Evolutionary conservation across 1,139 yeast species (phyloP).

Genomic region (Trichomonascaceae sp.): DNA sequence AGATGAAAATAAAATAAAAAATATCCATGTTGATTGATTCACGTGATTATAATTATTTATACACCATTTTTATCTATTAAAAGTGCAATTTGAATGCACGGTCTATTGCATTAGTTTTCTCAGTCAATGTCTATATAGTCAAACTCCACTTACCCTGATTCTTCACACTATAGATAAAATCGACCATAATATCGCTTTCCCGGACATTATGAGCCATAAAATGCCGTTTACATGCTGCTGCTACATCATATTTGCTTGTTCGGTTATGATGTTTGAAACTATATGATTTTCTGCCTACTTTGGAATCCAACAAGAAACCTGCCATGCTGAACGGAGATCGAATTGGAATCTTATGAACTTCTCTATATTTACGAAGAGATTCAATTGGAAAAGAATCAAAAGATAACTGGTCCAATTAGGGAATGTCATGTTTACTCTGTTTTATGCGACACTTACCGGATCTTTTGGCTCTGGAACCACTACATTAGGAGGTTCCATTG

Average conservation of each 20-base stretch:
- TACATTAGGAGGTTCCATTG: constrained; percentile 1
- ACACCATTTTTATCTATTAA: neutral
- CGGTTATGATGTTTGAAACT: constrained; percentile 40
- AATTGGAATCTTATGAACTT: constrained; percentile 41
- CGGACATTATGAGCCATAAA: constrained; percentile 55
- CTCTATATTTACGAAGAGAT: constrained; percentile 53
- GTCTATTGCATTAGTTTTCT: constrained; percentile 15
- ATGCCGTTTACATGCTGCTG: constrained; percentile 54
- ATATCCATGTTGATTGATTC: no score
- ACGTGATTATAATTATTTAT: no score
- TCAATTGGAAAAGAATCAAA: constrained; percentile 51
- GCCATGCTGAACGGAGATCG: constrained; percentile 51
- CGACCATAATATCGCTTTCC: constrained; percentile 74
- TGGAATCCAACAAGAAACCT: constrained; percentile 56
- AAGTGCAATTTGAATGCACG: constrained; percentile 35
- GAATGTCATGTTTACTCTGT: neutral
- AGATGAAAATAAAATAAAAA: no score
- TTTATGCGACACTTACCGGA: constrained; percentile 3
- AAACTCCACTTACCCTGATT: constrained; percentile 45
- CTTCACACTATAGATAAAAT: constrained; percentile 68
- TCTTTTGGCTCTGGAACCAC: constrained; percentile 7
- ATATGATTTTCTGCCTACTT: constrained; percentile 59
- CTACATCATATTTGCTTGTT: constrained; percentile 50
- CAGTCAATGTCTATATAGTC: neutral
- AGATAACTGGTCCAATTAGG: constrained; percentile 35